phyloP scores from a whole-genome alignment of 2,329 filamentous ascomycete species.

The Dactylonectria estremocensis region DNA sequence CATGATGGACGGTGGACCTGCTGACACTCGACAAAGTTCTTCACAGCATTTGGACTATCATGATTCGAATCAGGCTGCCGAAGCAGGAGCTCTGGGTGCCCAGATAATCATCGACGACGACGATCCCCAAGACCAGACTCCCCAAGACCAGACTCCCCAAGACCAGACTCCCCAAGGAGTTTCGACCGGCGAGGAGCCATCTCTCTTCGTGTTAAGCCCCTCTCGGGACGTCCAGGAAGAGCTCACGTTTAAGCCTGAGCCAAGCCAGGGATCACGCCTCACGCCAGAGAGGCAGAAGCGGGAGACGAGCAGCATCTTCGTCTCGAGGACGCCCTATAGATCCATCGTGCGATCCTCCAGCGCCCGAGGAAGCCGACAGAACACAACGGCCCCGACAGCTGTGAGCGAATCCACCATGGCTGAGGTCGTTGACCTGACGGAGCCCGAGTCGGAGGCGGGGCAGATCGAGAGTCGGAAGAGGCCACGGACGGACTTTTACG shows the following conservation, averaged over 20 bases:
- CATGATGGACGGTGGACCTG: not conserved
- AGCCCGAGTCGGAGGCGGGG: constrained; percentile 9
- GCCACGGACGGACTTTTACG: not conserved
- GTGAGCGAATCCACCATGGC: not conserved
- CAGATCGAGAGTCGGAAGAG: not conserved
- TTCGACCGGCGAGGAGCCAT: constrained; percentile 11
- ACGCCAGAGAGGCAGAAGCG: constrained; percentile 20
- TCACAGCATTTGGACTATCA: too few species aligned
- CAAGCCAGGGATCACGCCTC: too few species aligned
- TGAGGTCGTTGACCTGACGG: not conserved
- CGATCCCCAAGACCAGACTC: not conserved
- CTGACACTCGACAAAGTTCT: too few species aligned
- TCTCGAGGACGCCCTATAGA: constrained; percentile 29
- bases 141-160: too few species aligned
- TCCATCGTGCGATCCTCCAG: constrained; percentile 9
- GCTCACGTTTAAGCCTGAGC: constrained; percentile 29
- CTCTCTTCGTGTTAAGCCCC: constrained; percentile 31
- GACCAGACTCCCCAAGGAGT: not conserved
- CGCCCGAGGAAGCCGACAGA: not conserved
- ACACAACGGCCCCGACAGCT: not conserved
- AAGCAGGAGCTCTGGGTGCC: too few species aligned
- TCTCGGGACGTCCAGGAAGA: not conserved
- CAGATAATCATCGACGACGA: not conserved
- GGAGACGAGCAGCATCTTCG: constrained; percentile 39
- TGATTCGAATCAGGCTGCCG: too few species aligned